Base-by-base conservation (phyloP, 805 yeast species). In the Citeromyces nyonsensis region DNA sequence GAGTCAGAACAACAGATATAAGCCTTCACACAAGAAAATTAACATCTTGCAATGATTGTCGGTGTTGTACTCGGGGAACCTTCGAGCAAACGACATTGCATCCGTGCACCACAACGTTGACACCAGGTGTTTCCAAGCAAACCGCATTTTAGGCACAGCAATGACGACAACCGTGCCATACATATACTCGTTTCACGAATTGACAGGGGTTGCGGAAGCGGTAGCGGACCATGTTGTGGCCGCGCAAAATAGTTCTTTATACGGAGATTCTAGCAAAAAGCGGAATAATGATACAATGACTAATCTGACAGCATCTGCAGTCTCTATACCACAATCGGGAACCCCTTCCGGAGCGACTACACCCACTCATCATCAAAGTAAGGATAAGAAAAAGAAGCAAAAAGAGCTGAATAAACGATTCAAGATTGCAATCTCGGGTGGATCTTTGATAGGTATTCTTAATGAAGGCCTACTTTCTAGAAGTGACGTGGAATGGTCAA, bases 161-260 rank as follows among this genome's bases (percentile, higher is more conserved):
- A 84, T 84, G 95, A 83, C 95, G 2, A 82, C 95, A 3, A 81
- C 94, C 5, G 94, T 85, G 15, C 97, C 98, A 12, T 73, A 84
- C 38, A 78, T 88, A 33, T 86, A 83, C 64, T 82, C 95, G 32
- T 88, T 91, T 52, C 91, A 85, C 29, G 94, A 81, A 52, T 77
- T 83, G 47, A 63, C 73, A 20, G 91, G 82, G 11, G 95, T 88
- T 24, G 96, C 97, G 2, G 94, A 81, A 34, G 97, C 97, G 15
- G 94, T 88, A 20, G 96, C 96, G 1, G 95, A 91, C 54, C 94
- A 86, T 53, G 78, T 88, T 31, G 73, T 85, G 25, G 71, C 81
- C 20, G 93, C 94, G 9, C 97, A 91, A 56, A 82, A 86, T 47
- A 55, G 66, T 38, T 69, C 85, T 7, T 56, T 80, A 26, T 68